These are phyloP conservation scores for Aciculosporium take DNA, from an alignment of 2,329 filamentous ascomycete species.

Conservation along the genomic window DNA sequence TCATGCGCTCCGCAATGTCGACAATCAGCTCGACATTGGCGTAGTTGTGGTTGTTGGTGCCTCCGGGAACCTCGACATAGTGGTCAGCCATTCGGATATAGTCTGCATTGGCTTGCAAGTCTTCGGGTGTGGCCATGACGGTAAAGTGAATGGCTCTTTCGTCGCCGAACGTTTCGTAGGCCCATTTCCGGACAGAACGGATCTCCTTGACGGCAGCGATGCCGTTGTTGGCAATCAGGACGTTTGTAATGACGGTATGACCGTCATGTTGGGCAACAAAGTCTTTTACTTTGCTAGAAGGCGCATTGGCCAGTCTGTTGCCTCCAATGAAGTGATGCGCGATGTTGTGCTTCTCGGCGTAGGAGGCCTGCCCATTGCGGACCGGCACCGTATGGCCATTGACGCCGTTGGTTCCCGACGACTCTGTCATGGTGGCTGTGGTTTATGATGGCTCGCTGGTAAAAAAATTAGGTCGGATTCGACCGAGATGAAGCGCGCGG, in stretches of 20 bases:
- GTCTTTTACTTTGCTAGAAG: slow-evolving; percentile 82
- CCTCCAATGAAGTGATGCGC: slow-evolving; percentile 94
- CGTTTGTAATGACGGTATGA: slow-evolving; percentile 96
- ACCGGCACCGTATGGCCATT: slow-evolving; percentile 37
- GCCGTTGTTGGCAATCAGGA: slow-evolving; percentile 98
- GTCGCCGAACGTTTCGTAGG: slow-evolving; percentile 98
- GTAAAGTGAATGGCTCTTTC: slow-evolving; percentile 98
- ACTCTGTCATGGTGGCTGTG: slow-evolving; percentile 30
- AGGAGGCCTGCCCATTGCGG: slow-evolving; percentile 47
- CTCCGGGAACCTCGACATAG: slow-evolving; percentile 96
- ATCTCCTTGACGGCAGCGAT: slow-evolving; percentile 99
- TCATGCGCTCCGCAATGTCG: slow-evolving; percentile 95
- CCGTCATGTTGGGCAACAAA: slow-evolving; percentile 82
- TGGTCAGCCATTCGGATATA: slow-evolving; percentile 99
- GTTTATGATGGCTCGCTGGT: not conserved
- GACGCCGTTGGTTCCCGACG: slow-evolving; percentile 24
- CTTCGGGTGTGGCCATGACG: slow-evolving; percentile 98
- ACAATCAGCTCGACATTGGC: slow-evolving; percentile 99
- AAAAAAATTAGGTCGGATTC: not conserved
- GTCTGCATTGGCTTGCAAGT: slow-evolving; percentile 92
- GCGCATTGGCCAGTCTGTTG: slow-evolving; percentile 69
- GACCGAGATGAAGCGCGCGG: not conserved
- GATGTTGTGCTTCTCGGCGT: slow-evolving; percentile 68
- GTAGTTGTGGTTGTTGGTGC: slow-evolving; percentile 99
- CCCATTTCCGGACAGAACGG: slow-evolving; percentile 98